These are phyloP conservation scores for Lycium ferocissimum DNA, from an alignment of 257 asterid genomes.

Conservation along the genomic window DNA sequence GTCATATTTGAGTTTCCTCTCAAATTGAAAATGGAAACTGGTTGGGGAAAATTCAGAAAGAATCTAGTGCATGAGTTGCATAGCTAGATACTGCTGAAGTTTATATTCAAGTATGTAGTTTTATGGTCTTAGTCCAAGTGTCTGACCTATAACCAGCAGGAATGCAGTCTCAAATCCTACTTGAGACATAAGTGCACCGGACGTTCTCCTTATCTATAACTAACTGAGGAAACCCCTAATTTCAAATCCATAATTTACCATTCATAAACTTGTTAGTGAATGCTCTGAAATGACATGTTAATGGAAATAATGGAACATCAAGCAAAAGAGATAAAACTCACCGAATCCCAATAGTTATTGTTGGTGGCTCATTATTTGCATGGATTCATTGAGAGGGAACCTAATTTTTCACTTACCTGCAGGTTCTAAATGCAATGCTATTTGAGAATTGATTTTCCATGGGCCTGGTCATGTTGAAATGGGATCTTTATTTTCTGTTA, in stretches of 20 bases:
- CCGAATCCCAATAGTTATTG: not conserved
- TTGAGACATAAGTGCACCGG: slow-evolving; percentile 2
- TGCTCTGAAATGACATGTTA: not conserved
- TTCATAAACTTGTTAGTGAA: not conserved
- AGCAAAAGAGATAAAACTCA: not conserved
- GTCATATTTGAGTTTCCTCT: not conserved
- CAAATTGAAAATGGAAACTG: not conserved
- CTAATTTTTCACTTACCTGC: not conserved
- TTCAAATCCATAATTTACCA: not conserved
- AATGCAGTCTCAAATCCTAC: not conserved
- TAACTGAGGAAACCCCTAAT: not conserved
- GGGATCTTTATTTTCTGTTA: not conserved
- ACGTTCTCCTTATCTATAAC: not conserved
- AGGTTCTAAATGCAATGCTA: not conserved
- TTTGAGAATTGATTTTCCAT: slow-evolving; percentile 1
- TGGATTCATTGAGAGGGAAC: not conserved
- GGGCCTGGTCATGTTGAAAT: not conserved
- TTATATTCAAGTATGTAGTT: not conserved
- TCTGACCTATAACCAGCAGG: not conserved
- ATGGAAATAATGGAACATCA: not conserved
- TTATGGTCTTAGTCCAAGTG: not conserved
- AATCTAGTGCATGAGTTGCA: not conserved
- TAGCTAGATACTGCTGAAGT: not conserved
- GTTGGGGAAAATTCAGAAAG: not conserved
- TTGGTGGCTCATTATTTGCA: not conserved